Evolutionary conservation across 495 filamentous ascomycete genomes (phyloP).

Genomic region (Podospora sp.): DNA sequence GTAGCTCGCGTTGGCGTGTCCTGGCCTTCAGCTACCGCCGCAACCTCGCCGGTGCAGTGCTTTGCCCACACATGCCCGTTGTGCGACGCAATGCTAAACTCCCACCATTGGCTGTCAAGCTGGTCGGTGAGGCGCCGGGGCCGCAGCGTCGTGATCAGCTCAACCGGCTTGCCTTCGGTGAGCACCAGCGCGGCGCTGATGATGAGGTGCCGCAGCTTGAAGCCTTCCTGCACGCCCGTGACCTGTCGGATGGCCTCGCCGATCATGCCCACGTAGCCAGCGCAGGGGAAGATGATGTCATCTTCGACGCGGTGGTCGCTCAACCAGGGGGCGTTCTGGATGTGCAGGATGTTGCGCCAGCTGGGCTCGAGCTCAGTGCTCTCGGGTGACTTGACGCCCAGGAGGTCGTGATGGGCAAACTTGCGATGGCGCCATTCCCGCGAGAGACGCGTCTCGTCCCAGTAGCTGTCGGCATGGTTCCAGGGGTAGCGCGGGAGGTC

Average conservation of each 20-base stretch:
- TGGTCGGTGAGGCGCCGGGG: constrained; percentile 38
- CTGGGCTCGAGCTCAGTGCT: constrained; percentile 26
- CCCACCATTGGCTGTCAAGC: constrained; percentile 44
- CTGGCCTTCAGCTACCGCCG: no score
- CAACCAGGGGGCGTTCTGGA: constrained; percentile 46
- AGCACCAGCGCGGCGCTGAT: constrained; percentile 44
- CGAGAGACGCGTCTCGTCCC: background rate
- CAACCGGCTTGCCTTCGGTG: constrained; percentile 32
- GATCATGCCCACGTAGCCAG: background rate
- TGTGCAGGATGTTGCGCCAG: constrained; percentile 46
- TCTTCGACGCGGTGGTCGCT: constrained; percentile 41
- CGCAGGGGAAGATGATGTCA: constrained; percentile 13
- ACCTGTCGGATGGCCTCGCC: constrained; percentile 1
- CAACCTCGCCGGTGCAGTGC: constrained; percentile 42
- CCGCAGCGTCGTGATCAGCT: constrained; percentile 48
- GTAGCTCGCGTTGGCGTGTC: no score
- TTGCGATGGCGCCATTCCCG: background rate
- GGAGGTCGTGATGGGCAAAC: background rate
- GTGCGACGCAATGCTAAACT: constrained; percentile 49
- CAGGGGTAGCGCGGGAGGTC: constrained; percentile 38
- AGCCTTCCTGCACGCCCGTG: constrained; percentile 21
- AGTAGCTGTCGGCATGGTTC: constrained; percentile 13
- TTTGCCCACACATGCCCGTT: constrained; percentile 43
- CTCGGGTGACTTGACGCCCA: background rate
- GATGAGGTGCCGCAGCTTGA: constrained; percentile 39